These are phyloP conservation scores for Pythium diclinum DNA, from an alignment of 352 stramenopile genomes.

Conservation along the genomic window DNA sequence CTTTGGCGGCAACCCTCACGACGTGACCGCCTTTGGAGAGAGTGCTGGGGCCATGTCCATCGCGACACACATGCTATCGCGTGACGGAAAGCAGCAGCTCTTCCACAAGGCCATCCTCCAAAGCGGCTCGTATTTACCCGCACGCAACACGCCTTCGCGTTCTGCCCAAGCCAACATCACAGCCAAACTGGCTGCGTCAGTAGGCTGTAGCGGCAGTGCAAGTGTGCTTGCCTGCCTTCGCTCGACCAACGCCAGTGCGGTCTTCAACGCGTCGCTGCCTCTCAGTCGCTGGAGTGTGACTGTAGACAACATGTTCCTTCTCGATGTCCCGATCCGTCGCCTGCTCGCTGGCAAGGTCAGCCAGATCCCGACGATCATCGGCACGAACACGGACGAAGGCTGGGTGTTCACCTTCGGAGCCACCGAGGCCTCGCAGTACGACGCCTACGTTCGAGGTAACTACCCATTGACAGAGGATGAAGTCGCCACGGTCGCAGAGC, in stretches of 20 bases:
- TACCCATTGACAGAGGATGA: not conserved
- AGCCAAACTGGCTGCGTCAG: not conserved
- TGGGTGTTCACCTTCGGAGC: conserved; percentile 1
- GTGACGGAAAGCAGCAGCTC: conserved; percentile 15
- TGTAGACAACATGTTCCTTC: conserved; percentile 10
- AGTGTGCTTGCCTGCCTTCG: conserved; percentile 14
- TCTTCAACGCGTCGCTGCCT: not conserved
- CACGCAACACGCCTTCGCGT: not conserved
- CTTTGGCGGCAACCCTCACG: conserved; percentile 37
- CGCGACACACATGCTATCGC: conserved; percentile 14
- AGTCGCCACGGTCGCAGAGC: not conserved
- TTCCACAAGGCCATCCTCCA: conserved; percentile 19
- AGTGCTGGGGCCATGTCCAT: conserved; percentile 14
- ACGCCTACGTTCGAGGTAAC: not conserved
- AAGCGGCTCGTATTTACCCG: conserved; percentile 8
- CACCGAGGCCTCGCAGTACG: not conserved
- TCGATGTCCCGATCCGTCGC: not conserved
- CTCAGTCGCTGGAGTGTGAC: not conserved
- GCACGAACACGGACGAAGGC: conserved; percentile 21
- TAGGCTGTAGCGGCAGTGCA: not conserved
- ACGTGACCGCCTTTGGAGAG: conserved; percentile 35
- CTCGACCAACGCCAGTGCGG: not conserved
- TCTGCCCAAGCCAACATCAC: not conserved
- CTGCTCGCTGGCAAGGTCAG: conserved; percentile 4
- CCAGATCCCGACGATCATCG: conserved; percentile 10